Percentiles rank a stretch among this genome's conserved stretches.
phyloP scores from a whole-genome alignment of 1,284 basidiomycete genomes.

The Xanthoconium separans region DNA sequence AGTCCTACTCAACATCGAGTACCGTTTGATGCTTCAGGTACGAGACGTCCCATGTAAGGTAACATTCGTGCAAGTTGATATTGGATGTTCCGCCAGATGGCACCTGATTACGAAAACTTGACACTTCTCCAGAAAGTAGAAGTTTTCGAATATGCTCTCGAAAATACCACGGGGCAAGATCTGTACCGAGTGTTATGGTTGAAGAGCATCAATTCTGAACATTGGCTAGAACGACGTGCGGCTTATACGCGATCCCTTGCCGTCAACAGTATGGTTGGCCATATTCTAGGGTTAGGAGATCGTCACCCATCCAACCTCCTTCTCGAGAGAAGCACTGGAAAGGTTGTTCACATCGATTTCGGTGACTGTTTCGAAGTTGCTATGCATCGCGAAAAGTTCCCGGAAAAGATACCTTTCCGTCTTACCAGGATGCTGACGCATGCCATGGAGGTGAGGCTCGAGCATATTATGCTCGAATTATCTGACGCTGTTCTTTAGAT shows the following conservation, averaged over 20 bases:
- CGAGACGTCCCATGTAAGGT: conserved; percentile 16
- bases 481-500: conserved; percentile 50
- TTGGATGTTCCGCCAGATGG: conserved; percentile 67
- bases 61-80: conserved; percentile 4
- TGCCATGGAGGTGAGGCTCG: conserved; percentile 88
- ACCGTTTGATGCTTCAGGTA: conserved; percentile 95
- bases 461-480: neutral
- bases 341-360: conserved; percentile 97
- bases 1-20: conserved; percentile 97
- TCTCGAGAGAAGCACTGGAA: conserved; percentile 90
- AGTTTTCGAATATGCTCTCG: conserved; percentile 98
- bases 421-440: conserved; percentile 98
- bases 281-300: conserved; percentile 98
- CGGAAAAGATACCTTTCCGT: conserved; percentile 98
- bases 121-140: conserved; percentile 97
- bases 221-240: conserved; percentile 97
- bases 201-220: conserved; percentile 92
- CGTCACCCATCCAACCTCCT: conserved; percentile 97
- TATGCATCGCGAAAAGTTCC: conserved; percentile 97
- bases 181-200: conserved; percentile 98
- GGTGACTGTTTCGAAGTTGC: conserved; percentile 95
- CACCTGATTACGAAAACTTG: conserved; percentile 96
- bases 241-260: conserved; percentile 96
- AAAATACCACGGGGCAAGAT: conserved; percentile 99
- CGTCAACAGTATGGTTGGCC: conserved; percentile 95